phyloP scores from a whole-genome alignment of 495 filamentous ascomycete species.

The Rostrohypoxylon terebratum region DNA sequence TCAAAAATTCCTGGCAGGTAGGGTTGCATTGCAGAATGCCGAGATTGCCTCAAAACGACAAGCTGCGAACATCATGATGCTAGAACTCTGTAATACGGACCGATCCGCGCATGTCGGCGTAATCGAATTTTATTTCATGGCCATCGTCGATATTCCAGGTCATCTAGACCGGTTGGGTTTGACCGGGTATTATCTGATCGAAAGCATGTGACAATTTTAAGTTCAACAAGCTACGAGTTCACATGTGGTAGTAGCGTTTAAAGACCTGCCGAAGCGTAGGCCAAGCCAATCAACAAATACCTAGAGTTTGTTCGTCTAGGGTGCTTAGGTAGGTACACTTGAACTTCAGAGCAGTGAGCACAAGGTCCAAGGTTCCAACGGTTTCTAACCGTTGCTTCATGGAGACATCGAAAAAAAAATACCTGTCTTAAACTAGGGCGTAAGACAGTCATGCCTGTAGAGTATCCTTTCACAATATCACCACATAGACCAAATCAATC shows the following conservation, averaged over 20 bases:
- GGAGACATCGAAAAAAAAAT: no score
- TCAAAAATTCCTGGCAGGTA: constrained; percentile 24
- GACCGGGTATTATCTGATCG: background rate
- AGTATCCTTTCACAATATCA: background rate
- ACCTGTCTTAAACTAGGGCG: no score
- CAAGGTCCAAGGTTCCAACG: background rate
- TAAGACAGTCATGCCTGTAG: background rate
- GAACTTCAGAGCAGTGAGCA: background rate
- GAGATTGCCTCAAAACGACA: constrained; percentile 34
- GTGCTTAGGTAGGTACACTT: background rate
- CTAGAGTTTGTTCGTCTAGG: background rate
- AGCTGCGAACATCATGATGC: constrained; percentile 37
- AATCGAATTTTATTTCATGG: constrained; percentile 7
- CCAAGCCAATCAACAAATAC: background rate
- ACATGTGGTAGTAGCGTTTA: constrained; percentile 2
- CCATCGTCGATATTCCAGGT: background rate
- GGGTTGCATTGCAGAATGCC: constrained; percentile 44
- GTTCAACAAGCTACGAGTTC: constrained; percentile 9
- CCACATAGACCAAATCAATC: background rate
- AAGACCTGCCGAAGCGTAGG: background rate
- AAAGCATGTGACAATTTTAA: background rate
- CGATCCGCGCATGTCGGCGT: constrained; percentile 27
- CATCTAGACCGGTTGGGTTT: background rate
- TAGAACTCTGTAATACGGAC: constrained; percentile 21
- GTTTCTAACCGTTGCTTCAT: no score